A percentile compares a stretch with the other conserved stretches of the same genome.
These are phyloP conservation scores for Viridothelium virens DNA, from an alignment of 495 filamentous ascomycete species.

Conservation along the genomic window DNA sequence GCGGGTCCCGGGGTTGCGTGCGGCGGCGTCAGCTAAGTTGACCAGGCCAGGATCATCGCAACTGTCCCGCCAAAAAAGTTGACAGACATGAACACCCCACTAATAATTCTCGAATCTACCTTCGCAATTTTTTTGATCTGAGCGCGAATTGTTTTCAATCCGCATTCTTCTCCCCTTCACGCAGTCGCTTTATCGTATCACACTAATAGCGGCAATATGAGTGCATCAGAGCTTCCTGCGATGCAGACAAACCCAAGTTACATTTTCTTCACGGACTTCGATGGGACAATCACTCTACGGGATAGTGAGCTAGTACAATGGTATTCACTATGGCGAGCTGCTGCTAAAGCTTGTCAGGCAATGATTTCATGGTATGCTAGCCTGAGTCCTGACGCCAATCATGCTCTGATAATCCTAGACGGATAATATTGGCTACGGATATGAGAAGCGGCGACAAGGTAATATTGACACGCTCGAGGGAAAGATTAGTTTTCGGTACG, in stretches of 20 bases:
- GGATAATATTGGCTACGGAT: slow-evolving; percentile 81
- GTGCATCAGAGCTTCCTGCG: slow-evolving; percentile 21
- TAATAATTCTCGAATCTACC: not conserved
- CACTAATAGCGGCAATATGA: slow-evolving; percentile 9
- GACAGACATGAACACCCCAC: not conserved
- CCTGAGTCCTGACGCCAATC: slow-evolving; percentile 8
- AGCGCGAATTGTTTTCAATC: no score
- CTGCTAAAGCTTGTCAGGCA: slow-evolving; percentile 45
- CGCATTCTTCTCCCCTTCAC: no score
- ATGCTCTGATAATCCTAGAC: slow-evolving; percentile 45
- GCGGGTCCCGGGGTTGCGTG: not conserved
- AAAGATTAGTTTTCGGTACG: slow-evolving; percentile 61
- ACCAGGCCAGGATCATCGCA: no score
- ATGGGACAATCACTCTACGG: slow-evolving; percentile 84
- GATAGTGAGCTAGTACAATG: slow-evolving; percentile 54
- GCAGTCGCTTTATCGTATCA: no score
- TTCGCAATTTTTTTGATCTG: not conserved
- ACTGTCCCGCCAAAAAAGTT: slow-evolving; percentile 7
- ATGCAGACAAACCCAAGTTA: slow-evolving; percentile 45
- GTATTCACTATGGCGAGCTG: not conserved
- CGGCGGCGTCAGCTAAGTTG: no score
- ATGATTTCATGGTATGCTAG: slow-evolving; percentile 67
- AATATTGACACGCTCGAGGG: slow-evolving; percentile 66
- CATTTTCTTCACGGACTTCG: slow-evolving; percentile 98
- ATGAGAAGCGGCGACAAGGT: slow-evolving; percentile 51